These are phyloP conservation scores for Trichopus zeylanicus DNA, from an alignment of 116 monocot species.

Conservation along the genomic window DNA sequence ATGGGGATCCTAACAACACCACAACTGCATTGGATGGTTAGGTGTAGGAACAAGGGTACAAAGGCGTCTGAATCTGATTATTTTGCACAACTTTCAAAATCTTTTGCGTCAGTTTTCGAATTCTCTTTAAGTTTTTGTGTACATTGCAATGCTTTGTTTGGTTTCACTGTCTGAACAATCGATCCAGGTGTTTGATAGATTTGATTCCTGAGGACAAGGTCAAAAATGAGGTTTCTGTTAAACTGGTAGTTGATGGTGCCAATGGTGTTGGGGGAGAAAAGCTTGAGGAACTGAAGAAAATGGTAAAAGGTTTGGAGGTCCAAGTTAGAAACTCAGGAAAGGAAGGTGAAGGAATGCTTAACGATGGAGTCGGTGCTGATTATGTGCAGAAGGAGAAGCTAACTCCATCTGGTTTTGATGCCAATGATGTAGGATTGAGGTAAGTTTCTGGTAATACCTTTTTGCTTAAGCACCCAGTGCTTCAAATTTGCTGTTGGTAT, in stretches of 20 bases:
- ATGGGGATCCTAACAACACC: conserved; percentile 98
- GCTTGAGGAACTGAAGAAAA: conserved; percentile 51
- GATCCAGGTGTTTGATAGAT: conserved; percentile 52
- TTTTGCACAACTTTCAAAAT: conserved; percentile 62
- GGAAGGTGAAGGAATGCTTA: conserved; percentile 62
- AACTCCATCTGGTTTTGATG: conserved; percentile 58
- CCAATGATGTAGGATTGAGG: conserved; percentile 63
- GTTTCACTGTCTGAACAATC: conserved; percentile 8
- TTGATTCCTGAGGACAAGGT: conserved; percentile 28
- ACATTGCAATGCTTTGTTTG: background rate
- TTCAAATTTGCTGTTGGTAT: background rate
- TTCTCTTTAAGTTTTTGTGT: too few relatives aligned
- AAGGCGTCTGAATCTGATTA: conserved; percentile 70
- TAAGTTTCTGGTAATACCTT: too few relatives aligned
- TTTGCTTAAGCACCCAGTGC: too few relatives aligned
- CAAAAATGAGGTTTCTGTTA: conserved; percentile 9
- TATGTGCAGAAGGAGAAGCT: conserved; percentile 91
- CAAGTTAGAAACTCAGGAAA: conserved; percentile 60
- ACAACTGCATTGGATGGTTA: conserved; percentile 98
- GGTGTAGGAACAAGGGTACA: conserved; percentile 62
- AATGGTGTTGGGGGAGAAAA: conserved; percentile 91
- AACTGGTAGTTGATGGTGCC: conserved; percentile 79
- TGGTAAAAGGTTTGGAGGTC: conserved; percentile 47
- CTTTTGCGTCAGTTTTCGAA: conserved; percentile 45
- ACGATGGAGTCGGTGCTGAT: conserved; percentile 89